Percentiles rank a stretch among this genome's conserved stretches.
Evolutionary conservation across 2,329 filamentous ascomycete genomes (phyloP).

Genomic region (Beauveria brongniartii): DNA sequence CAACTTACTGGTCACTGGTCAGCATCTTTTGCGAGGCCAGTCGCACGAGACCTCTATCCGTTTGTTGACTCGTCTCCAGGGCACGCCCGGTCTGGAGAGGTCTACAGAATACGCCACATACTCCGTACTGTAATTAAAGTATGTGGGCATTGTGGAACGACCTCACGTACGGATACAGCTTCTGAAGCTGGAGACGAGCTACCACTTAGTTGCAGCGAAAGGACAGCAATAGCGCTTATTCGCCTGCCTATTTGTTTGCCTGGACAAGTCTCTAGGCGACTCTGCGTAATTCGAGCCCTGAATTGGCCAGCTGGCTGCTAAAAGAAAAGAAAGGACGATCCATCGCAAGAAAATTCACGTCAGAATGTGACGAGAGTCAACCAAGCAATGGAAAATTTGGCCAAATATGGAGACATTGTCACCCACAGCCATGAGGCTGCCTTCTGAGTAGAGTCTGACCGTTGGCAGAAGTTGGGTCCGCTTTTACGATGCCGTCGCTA

Average conservation of each 20-base stretch:
- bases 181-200: background rate
- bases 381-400: background rate
- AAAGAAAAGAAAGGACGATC: background rate
- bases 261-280: background rate
- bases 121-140: constrained; percentile 4
- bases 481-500: constrained; percentile 11
- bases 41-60: constrained; percentile 3
- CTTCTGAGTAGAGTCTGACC: background rate
- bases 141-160: constrained; percentile 1
- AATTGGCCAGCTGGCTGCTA: background rate
- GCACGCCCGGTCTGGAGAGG: background rate
- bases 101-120: background rate
- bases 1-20: background rate
- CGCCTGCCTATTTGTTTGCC: background rate
- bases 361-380: background rate
- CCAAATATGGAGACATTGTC: constrained; percentile 7
- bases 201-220: background rate
- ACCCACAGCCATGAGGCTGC: constrained; percentile 1
- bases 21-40: background rate
- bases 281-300: background rate
- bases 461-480: constrained; percentile 3
- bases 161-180: background rate
- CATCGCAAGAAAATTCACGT: background rate
- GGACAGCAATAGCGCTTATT: background rate
- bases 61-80: background rate